A percentile compares a stretch with the other conserved stretches of the same genome.
Evolutionary conservation across 306 rosid genomes (phyloP).

Genomic region (barrel medic (Medicago truncatula)): MtrunA17r5.0-ANR NC_053045.1:11762001-11762500

Average conservation of each 20-base stretch:
- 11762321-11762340: neutral
- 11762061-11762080: neutral
- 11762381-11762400: conserved; percentile 33
- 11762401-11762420: conserved; percentile 5
- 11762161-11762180: conserved; percentile 1
- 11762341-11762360: neutral
- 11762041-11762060: neutral
- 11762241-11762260: conserved; percentile 26
- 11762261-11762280: neutral
- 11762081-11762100: neutral
- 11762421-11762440: conserved; percentile 20
- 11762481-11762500: neutral
- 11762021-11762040: conserved; percentile 48
- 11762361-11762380: conserved; percentile 16
- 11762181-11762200: conserved; percentile 31
- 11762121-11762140: conserved; percentile 1
- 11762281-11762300: conserved; percentile 3
- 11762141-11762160: conserved; percentile 16
- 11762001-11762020: conserved; percentile 19
- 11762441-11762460: conserved; percentile 15
- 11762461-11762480: conserved; percentile 6
- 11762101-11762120: conserved; percentile 20
- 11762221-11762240: neutral
- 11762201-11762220: conserved; percentile 18
- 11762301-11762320: conserved; percentile 14